A percentile compares a stretch with the other conserved stretches of the same genome.
phyloP scores from a whole-genome alignment of 495 filamentous ascomycete species.

The Astrothelium macrocarpum region DNA sequence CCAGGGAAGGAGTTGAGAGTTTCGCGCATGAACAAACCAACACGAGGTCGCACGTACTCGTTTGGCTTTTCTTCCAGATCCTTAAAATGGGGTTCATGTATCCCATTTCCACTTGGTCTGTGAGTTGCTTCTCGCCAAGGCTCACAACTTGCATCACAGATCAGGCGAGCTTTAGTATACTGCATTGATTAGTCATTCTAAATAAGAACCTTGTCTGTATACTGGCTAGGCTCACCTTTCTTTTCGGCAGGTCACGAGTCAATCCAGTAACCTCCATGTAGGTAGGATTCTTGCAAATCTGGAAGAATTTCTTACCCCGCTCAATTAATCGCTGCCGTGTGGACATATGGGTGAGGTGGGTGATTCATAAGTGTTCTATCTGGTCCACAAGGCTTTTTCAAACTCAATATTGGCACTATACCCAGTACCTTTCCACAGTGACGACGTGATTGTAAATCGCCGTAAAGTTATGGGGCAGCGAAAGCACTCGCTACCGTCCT shows the following conservation, averaged over 20 bases:
- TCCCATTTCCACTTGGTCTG: too few relatives aligned
- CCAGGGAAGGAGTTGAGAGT: background rate
- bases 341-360: conserved; percentile 46
- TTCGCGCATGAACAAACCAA: background rate
- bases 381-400: too few relatives aligned
- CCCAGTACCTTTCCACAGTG: too few relatives aligned
- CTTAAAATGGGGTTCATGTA: too few relatives aligned
- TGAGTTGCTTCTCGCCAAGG: background rate
- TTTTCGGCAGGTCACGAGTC: conserved; percentile 75
- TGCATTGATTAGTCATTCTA: conserved; percentile 66
- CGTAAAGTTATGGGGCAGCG: too few relatives aligned
- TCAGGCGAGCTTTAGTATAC: background rate
- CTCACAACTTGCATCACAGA: background rate
- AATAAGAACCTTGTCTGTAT: conserved; percentile 77
- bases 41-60: too few relatives aligned
- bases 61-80: too few relatives aligned
- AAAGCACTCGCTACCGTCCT: too few relatives aligned
- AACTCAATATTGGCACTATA: too few relatives aligned
- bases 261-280: background rate
- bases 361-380: too few relatives aligned
- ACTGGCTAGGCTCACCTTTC: conserved; percentile 73
- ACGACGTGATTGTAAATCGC: too few relatives aligned
- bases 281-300: background rate
- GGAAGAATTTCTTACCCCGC: conserved; percentile 74
- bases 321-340: conserved; percentile 59